Percentiles rank a stretch among this genome's conserved stretches.
Conservation (phyloP, 768 basidiomycete genomes). For the Mrakia frigida region DNA sequence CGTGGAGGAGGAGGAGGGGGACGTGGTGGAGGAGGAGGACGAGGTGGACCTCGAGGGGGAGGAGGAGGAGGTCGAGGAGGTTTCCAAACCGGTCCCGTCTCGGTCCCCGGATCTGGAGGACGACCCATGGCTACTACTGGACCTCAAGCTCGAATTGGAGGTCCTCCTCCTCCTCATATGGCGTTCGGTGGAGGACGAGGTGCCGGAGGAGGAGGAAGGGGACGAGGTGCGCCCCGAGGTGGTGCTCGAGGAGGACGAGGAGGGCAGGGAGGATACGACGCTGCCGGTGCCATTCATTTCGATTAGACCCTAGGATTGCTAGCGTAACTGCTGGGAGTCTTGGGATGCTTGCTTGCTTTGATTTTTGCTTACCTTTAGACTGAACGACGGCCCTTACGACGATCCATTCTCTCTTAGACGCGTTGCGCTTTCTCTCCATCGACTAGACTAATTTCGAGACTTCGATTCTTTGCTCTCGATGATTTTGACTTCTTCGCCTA, state of each 20-base stretch:
- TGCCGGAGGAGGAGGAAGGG: neutral
- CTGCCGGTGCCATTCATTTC: conserved; percentile 1
- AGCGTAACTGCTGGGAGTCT: too few relatives aligned
- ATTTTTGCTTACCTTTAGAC: too few relatives aligned
- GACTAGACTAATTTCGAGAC: too few relatives aligned
- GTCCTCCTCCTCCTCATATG: neutral
- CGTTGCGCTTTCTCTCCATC: too few relatives aligned
- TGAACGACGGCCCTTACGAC: too few relatives aligned
- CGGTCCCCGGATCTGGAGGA: conserved; percentile 15
- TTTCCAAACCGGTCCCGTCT: neutral
- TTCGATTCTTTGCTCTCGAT: too few relatives aligned
- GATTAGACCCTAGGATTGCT: neutral
- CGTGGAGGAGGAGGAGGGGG: conserved; percentile 32
- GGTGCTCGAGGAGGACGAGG: conserved; percentile 3
- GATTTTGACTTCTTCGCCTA: too few relatives aligned
- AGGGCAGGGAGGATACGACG: conserved; percentile 4
- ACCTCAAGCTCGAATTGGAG: conserved; percentile 13
- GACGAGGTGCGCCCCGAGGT: neutral
- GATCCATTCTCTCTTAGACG: too few relatives aligned
- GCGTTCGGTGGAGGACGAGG: conserved; percentile 8
- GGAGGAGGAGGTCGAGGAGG: conserved; percentile 22
- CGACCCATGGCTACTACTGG: neutral
- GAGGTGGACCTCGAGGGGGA: neutral
- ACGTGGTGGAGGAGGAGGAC: conserved; percentile 35
- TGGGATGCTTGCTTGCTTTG: too few relatives aligned